Percentiles rank a stretch among this genome's conserved stretches.
Conservation (phyloP, 116 monocot species). For the Papilionanthe hybrid region DNA sequence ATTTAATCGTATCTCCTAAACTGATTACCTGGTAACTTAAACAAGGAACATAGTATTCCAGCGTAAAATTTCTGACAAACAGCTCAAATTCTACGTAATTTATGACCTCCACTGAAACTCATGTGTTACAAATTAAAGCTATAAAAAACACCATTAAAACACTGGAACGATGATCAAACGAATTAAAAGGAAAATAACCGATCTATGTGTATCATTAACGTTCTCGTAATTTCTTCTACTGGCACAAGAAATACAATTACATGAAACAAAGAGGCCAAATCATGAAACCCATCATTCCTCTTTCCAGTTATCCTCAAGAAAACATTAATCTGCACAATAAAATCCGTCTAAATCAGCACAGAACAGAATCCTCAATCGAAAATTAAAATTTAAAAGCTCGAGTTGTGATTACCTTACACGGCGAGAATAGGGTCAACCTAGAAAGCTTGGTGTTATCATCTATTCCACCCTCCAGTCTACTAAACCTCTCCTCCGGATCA, state of each 20-base stretch:
- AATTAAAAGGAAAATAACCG: too few relatives aligned
- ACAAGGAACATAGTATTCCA: background rate
- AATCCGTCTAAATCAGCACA: background rate
- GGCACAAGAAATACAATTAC: constrained; percentile 36
- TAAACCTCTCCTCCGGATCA: constrained; percentile 64
- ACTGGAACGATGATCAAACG: too few relatives aligned
- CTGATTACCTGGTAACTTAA: constrained; percentile 65
- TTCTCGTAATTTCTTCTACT: background rate
- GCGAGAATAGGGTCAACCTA: constrained; percentile 80
- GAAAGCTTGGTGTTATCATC: constrained; percentile 62
- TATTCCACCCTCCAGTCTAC: constrained; percentile 73
- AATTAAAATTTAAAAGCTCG: background rate
- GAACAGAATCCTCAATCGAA: background rate
- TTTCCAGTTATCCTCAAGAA: constrained; percentile 92
- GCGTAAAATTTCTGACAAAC: background rate
- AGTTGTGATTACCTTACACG: constrained; percentile 71
- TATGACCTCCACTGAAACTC: background rate
- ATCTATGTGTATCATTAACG: too few relatives aligned
- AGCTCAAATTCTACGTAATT: background rate
- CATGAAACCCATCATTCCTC: constrained; percentile 92
- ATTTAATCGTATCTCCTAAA: constrained; percentile 93
- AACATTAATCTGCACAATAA: constrained; percentile 67
- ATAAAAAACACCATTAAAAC: background rate
- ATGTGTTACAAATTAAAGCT: background rate
- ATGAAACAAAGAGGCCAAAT: constrained; percentile 97